These are phyloP conservation scores for Quercus engelmannii DNA, from an alignment of 306 rosid genomes.

Conservation along the genomic window DNA sequence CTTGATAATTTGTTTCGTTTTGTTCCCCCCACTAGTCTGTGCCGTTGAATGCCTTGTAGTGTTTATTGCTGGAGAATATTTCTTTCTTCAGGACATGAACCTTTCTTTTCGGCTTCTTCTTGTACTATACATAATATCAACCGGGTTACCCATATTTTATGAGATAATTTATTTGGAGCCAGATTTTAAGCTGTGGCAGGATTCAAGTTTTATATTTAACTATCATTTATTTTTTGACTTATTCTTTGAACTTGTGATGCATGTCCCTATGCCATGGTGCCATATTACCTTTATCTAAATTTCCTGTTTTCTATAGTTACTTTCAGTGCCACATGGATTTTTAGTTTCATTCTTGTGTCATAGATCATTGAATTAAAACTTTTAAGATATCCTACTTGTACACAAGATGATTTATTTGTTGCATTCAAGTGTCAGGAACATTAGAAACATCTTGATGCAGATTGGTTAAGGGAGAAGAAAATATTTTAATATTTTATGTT, in stretches of 20 bases:
- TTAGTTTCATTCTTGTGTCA: background rate
- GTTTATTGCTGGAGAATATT: background rate
- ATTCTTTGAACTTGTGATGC: background rate
- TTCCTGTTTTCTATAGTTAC: background rate
- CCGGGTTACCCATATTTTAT: background rate
- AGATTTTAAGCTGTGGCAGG: background rate
- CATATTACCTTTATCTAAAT: background rate
- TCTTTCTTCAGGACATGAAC: background rate
- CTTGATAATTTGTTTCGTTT: background rate
- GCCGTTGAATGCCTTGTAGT: background rate
- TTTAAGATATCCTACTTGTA: background rate
- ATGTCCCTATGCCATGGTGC: background rate
- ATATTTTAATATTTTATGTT: no score
- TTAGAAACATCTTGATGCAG: constrained; percentile 14
- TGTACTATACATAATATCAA: background rate
- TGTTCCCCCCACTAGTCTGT: background rate
- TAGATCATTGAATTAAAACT: background rate
- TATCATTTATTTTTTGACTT: background rate
- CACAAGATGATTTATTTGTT: background rate
- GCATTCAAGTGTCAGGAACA: constrained; percentile 32
- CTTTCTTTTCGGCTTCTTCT: background rate
- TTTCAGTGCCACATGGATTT: background rate
- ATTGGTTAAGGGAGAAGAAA: no score
- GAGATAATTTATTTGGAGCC: background rate
- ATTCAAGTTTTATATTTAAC: background rate